These are phyloP conservation scores for Pyracantha coccinea DNA, from an alignment of 331 rosid genomes.

Conservation along the genomic window DNA sequence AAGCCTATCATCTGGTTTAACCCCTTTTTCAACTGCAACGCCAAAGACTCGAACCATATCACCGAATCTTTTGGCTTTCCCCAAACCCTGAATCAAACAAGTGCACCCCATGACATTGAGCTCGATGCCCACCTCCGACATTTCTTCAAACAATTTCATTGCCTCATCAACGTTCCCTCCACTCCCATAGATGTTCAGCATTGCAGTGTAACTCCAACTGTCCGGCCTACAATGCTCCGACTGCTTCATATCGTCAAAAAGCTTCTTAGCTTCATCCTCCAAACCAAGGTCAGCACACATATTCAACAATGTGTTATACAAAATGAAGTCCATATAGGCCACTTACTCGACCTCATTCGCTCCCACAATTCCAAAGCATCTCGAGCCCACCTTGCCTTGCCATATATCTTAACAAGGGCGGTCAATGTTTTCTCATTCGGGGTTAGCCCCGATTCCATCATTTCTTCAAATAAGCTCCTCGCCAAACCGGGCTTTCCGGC, in stretches of 20 bases:
- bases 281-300: conserved; percentile 95
- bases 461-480: conserved; percentile 70
- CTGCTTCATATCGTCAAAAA: conserved; percentile 72
- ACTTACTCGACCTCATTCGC: conserved; percentile 53
- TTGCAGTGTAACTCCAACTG: conserved; percentile 92
- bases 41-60: conserved; percentile 50
- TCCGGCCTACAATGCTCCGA: conserved; percentile 53
- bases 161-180: conserved; percentile 67
- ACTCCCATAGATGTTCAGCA: conserved; percentile 87
- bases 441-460: conserved; percentile 58
- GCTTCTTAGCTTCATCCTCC: conserved; percentile 77
- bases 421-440: conserved; percentile 86
- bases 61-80: conserved; percentile 53
- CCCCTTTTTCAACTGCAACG: conserved; percentile 49
- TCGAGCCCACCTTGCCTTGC: conserved; percentile 89
- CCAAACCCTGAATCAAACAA: conserved; percentile 92
- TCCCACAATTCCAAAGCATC: conserved; percentile 85
- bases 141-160: conserved; percentile 68
- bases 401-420: conserved; percentile 75
- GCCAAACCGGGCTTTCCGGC: conserved; percentile 96
- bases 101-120: conserved; percentile 94
- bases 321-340: conserved; percentile 90
- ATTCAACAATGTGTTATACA: conserved; percentile 82
- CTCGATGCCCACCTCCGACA: conserved; percentile 47
- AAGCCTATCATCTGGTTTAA: conserved; percentile 70